A percentile compares a stretch with the other conserved stretches of the same genome.
phyloP scores from a whole-genome alignment of 2,329 filamentous ascomycete genomes.

The Botryotinia globosa region DNA sequence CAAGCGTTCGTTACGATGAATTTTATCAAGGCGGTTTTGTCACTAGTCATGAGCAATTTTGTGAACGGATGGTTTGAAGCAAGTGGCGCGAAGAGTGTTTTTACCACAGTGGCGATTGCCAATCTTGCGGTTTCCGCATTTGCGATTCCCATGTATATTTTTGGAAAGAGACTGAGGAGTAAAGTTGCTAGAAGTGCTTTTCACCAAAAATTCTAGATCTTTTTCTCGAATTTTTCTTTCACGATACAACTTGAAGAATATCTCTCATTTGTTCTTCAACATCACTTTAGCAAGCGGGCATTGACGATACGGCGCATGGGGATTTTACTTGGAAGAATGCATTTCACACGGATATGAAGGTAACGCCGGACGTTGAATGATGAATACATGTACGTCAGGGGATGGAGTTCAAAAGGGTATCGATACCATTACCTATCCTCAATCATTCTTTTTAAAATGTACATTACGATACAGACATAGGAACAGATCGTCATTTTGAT shows the following conservation, averaged over 20 bases:
- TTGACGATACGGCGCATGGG: neutral
- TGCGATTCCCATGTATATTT: slow-evolving; percentile 36
- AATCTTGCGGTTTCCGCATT: slow-evolving; percentile 27
- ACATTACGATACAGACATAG: neutral
- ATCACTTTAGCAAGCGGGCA: neutral
- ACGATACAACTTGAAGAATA: neutral
- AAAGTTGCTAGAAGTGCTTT: slow-evolving; percentile 28
- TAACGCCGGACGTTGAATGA: neutral
- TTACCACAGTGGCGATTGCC: slow-evolving; percentile 26
- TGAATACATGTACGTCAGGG: neutral
- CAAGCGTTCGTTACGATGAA: slow-evolving; percentile 45
- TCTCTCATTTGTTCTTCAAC: neutral
- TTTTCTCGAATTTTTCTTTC: neutral
- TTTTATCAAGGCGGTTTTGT: slow-evolving; percentile 42
- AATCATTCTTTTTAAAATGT: neutral
- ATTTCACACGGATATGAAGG: neutral
- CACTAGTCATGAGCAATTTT: slow-evolving; percentile 35
- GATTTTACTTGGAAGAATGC: neutral
- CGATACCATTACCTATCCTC: neutral
- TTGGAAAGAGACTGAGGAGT: slow-evolving; percentile 38
- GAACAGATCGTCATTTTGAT: neutral
- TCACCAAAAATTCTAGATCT: slow-evolving; percentile 26
- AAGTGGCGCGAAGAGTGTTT: slow-evolving; percentile 32
- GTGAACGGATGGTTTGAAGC: slow-evolving; percentile 34
- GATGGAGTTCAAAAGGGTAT: neutral